Evolutionary conservation across 345 rosid species (phyloP), one percentile per base, ranked within the genome.

Genomic region (Sisymbrium irio): DNA sequence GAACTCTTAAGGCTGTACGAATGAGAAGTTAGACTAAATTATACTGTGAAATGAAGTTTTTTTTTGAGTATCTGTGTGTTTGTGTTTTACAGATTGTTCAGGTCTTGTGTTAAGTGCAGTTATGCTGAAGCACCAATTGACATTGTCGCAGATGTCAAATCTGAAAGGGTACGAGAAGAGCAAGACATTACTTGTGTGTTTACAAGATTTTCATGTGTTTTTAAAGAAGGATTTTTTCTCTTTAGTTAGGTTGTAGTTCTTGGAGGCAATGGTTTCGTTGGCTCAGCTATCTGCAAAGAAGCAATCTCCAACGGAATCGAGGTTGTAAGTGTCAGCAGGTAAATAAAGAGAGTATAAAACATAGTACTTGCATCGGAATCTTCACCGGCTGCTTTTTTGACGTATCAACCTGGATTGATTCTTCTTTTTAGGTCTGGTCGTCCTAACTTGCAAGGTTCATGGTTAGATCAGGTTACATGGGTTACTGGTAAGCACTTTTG

Each of bases 381-480:
- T 27, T 65, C 14, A 36, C 1, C 17, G 28, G 3, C 3, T 27
- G 28, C 2, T 27, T 27, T 27, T 27, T 27, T 27, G 28, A 27
- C 62, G 13, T 55, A 50, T 55, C 36, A 50, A 27, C 8, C 35
- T 69, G 4, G 36, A n/a, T 71, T 47, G 36, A 32, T 78, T 59
- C n/a, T n/a, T n/a, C n/a, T n/a, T 36, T 60, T 73, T 84, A 93
- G 98, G 89, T 93, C 97, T 0, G 96, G 97, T 37, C 91, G 87
- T 54, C 91, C 96, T 78, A 85, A 78, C 62, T 81, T 69, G 55
- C 68, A 87, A 10, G 90, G 64, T 32, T 81, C 96, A 64, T 91
- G 98, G 98, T 83, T 85, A 61, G 95, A 94, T 81, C 98, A 94
- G 76, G 97, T 94, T 71, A 89, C 83, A 49, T 91, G 97, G 97